Evolutionary conservation across 371 early-diverging fungal species (phyloP).

Genomic region (Mortierella sp.): DNA sequence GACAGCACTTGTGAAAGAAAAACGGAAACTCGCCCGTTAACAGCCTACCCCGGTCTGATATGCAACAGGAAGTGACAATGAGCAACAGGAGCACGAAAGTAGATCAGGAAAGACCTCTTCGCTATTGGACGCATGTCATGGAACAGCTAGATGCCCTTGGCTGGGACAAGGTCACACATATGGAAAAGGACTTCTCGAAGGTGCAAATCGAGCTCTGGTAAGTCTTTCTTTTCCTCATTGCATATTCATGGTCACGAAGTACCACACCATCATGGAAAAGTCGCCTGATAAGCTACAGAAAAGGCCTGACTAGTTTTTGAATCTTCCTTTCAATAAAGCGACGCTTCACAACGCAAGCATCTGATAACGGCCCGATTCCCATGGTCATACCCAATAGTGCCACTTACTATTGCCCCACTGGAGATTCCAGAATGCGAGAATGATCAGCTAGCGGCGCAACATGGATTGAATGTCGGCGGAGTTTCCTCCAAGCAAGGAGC

Average conservation of each 20-base stretch:
- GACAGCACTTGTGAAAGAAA: not conserved
- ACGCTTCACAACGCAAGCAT: conserved; percentile 37
- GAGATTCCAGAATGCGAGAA: conserved; percentile 30
- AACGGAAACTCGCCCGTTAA: not conserved
- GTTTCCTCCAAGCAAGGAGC: not conserved
- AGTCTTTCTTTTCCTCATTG: not conserved
- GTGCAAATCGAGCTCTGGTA: conserved; percentile 42
- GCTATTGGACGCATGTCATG: conserved; percentile 37
- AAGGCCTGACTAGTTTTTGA: not conserved
- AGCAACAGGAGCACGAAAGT: conserved; percentile 10
- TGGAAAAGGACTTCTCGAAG: conserved; percentile 30
- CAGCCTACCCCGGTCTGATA: not conserved
- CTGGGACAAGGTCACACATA: conserved; percentile 34
- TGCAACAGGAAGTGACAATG: conserved; percentile 35
- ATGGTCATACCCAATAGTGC: conserved; percentile 32
- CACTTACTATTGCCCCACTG: conserved; percentile 33
- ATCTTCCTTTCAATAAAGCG: conserved; percentile 5
- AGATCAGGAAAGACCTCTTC: conserved; percentile 20
- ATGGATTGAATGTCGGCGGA: not conserved
- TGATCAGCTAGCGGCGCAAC: conserved; percentile 14
- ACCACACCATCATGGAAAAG: not conserved
- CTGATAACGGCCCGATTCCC: conserved; percentile 35
- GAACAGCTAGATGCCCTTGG: conserved; percentile 47
- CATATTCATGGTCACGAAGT: not conserved
- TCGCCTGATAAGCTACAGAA: not conserved